Base-by-base conservation (phyloP, 2,329 filamentous ascomycete genomes). In the Ceratocystis colombiana region DNA sequence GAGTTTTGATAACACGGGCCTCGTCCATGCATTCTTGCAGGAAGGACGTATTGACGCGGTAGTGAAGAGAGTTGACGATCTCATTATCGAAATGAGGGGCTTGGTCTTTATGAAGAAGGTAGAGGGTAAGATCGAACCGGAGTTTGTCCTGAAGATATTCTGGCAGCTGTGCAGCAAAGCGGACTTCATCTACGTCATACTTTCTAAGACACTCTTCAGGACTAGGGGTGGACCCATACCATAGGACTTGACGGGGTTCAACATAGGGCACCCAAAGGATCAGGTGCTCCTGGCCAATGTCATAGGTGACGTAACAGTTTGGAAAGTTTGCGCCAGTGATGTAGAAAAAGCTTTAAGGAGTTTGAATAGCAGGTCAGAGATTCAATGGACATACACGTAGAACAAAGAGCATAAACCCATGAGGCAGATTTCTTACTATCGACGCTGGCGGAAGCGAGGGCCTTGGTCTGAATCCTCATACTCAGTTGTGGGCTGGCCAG, bases 1-100 rank as follows among this genome's bases (percentile, higher is more conserved):
- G 80, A 61, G 89, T 87, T 77, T 97, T 97, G 75, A 89, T 80
- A 1, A 93, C 87, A 41, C 93, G 87, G 25, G 88, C 87, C 65
- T 84, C 81, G 72, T 96, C 88, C 76, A 96, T 92, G 62, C 89
- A 88, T 1, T 81, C 81, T 69, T 82, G 82, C 8, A 96, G 79
- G 8, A 75, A 76, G 15, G 73, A 73, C 55, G 75, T 74, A 73
- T 88, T 79, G 69, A 86, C 75, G 33, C 71, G 71, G 3, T 78
- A 71, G 65, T 70, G 71, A 22, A 71, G 72, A 25, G 70, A 33
- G 28, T 37, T 45, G 5, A 25, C 75, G 15, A 76, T 74, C 46
- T 76, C 71, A 69, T 79, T 77, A n/a, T 74, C 71, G 71, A 55
- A 71, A 69, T 66, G 63, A 37, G 75, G 73, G 48, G 75, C 70